phyloP scores from a whole-genome alignment of 1,139 yeast species.

The Debaryomyces subglobosus region DNA sequence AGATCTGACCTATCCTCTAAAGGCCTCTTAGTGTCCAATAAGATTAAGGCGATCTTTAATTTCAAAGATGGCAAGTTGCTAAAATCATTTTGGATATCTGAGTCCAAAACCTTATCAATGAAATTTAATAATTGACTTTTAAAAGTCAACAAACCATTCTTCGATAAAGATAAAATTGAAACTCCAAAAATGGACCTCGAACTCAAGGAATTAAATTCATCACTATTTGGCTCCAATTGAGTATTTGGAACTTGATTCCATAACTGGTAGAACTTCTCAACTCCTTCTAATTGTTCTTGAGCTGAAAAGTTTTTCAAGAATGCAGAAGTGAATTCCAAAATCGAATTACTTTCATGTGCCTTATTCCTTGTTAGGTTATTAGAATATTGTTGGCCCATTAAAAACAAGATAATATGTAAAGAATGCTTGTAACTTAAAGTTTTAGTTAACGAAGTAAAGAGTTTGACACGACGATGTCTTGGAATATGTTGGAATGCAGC shows the following conservation, averaged over 20 bases:
- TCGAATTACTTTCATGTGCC: constrained; percentile 62
- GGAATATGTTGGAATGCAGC: constrained; percentile 96
- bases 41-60: constrained; percentile 58
- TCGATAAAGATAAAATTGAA: constrained; percentile 53
- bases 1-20: constrained; percentile 31
- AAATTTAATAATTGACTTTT: constrained; percentile 59
- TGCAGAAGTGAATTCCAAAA: constrained; percentile 71
- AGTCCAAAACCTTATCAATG: constrained; percentile 41
- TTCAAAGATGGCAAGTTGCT: constrained; percentile 48
- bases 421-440: constrained; percentile 75
- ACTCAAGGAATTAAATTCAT: constrained; percentile 40
- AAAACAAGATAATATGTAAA: constrained; percentile 70
- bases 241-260: constrained; percentile 54
- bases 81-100: constrained; percentile 43
- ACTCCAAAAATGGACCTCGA: constrained; percentile 68
- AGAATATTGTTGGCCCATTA: constrained; percentile 79
- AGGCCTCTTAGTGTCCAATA: constrained; percentile 50
- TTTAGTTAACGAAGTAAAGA: constrained; percentile 75
- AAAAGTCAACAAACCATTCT: constrained; percentile 51
- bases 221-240: constrained; percentile 42
- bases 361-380: constrained; percentile 56
- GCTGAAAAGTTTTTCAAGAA: constrained; percentile 71
- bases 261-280: constrained; percentile 55
- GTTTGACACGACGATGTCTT: constrained; percentile 87
- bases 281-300: constrained; percentile 66